phyloP scores from a whole-genome alignment of 2,329 filamentous ascomycete species.

The Bipolaris zeicola region DNA sequence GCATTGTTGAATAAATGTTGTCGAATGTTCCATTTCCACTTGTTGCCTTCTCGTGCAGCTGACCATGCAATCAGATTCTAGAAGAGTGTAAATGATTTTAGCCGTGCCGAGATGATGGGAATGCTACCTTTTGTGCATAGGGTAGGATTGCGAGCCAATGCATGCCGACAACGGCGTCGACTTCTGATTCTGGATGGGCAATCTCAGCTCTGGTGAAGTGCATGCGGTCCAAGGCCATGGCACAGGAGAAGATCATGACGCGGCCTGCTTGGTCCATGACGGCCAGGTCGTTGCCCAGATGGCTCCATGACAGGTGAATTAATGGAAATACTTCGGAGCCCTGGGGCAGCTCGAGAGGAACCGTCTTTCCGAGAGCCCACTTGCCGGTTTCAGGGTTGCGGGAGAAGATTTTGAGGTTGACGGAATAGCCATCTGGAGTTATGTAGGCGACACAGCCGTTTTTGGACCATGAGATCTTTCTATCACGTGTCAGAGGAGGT shows the following conservation, averaged over 20 bases:
- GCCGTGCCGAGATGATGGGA: not conserved
- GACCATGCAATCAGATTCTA: conserved; percentile 49
- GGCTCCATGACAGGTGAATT: conserved; percentile 83
- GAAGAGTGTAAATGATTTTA: conserved; percentile 8
- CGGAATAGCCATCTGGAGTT: conserved; percentile 68
- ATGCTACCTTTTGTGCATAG: conserved; percentile 47
- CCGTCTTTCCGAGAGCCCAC: conserved; percentile 80
- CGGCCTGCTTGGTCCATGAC: conserved; percentile 80
- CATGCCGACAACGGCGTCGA: conserved; percentile 78
- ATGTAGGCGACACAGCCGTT: conserved; percentile 85
- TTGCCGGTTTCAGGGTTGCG: conserved; percentile 70
- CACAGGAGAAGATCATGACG: conserved; percentile 74
- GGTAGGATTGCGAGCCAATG: conserved; percentile 72
- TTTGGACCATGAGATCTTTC: conserved; percentile 85
- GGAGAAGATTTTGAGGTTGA: conserved; percentile 75
- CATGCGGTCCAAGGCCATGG: conserved; percentile 74
- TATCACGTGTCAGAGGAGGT: conserved; percentile 45
- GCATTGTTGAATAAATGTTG: conserved; percentile 71
- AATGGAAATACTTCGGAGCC: conserved; percentile 69
- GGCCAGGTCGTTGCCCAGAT: conserved; percentile 77
- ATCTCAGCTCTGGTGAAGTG: conserved; percentile 66
- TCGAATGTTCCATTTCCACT: conserved; percentile 73
- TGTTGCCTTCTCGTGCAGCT: conserved; percentile 46
- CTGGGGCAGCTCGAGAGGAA: conserved; percentile 65
- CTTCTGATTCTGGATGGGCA: conserved; percentile 73